phyloP scores from a whole-genome alignment of 202 grass and related monocot species.

The Setaria viridis region DNA sequence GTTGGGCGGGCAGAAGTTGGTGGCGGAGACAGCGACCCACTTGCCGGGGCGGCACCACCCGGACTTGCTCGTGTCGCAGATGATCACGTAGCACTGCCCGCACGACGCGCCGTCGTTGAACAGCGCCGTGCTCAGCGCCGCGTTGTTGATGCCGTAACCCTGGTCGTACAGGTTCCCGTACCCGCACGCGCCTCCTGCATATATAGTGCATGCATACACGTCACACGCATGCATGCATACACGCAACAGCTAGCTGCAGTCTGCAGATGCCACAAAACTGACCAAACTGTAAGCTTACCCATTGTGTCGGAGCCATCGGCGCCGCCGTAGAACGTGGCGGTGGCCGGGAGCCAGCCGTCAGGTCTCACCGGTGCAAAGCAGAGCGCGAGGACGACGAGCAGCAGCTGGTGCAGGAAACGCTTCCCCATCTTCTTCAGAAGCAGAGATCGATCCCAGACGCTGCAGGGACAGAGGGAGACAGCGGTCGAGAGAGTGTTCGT shows the following conservation, averaged over 20 bases:
- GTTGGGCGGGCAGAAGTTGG: constrained; percentile 81
- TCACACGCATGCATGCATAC: neutral
- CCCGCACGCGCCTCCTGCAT: no score
- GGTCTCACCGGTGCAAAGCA: constrained; percentile 10
- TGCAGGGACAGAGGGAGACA: no score
- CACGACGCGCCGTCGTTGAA: constrained; percentile 65
- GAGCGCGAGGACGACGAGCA: constrained; percentile 21
- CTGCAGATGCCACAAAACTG: no score
- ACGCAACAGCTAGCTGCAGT: no score
- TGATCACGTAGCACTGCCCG: constrained; percentile 74
- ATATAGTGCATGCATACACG: neutral
- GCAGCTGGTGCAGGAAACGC: neutral
- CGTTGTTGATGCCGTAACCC: constrained; percentile 41
- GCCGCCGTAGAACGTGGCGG: constrained; percentile 75
- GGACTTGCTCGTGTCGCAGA: constrained; percentile 46
- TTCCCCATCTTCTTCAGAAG: neutral
- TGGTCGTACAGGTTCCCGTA: no score
- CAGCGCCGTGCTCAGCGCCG: constrained; percentile 63
- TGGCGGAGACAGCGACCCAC: constrained; percentile 54
- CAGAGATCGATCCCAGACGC: no score
- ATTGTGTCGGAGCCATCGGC: constrained; percentile 60
- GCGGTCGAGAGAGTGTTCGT: no score
- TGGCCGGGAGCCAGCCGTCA: constrained; percentile 21
- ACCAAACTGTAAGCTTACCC: constrained; percentile 40
- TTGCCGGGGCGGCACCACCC: constrained; percentile 47